Evolutionary conservation across 2,329 filamentous ascomycete species (phyloP), one percentile per base, ranked within the genome.

Genomic region (Colletotrichum orchidophilum): DNA sequence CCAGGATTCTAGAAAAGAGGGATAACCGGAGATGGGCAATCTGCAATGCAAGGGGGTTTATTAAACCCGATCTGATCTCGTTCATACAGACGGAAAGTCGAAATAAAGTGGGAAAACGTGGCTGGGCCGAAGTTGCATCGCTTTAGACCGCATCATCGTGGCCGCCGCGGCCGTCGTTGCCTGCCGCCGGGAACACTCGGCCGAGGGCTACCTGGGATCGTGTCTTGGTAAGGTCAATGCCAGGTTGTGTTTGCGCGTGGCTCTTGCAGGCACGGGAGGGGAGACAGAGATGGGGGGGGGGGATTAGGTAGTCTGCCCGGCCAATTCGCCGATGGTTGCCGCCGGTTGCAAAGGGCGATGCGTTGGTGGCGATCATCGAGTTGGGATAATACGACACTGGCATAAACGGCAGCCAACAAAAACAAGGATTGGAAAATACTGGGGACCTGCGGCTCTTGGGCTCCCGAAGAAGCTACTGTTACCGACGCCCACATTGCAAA

Each of bases 401-500:
- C 21, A 42, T n/a, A 9, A 24, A 29, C 18, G 12, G 11, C 50
- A 24, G 13, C 26, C 24, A 33, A 27, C 21, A 52, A 39, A 31
- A 52, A 26, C 24, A 42, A 42, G n/a, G n/a, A n/a, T n/a, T n/a
- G n/a, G 31, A 42, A 53, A 59, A 58, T 39, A 27, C 6, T 58
- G 42, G 66, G 29, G 33, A 49, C 31, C 29, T n/a, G 49, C 50
- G 49, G 49, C 57, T 27, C 24, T 59, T 6, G 12, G 33, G n/a
- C 31, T 31, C 29, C 46, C 57, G 46, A 42, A 50, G 31, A 33
- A 46, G 26, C 24, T 26, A 54, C 35, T 27, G 31, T 29, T 35
- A 26, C 52, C 59, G 52, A 66, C 35, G 29, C 58, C 64, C 64
- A 63, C 64, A 67, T 62, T 26, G 12, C 53, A 24, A 66, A 33